A percentile compares a stretch with the other conserved stretches of the same genome.
phyloP scores from a whole-genome alignment of 2,329 filamentous ascomycete species.

The Aspergillus novofumigatus region DNA sequence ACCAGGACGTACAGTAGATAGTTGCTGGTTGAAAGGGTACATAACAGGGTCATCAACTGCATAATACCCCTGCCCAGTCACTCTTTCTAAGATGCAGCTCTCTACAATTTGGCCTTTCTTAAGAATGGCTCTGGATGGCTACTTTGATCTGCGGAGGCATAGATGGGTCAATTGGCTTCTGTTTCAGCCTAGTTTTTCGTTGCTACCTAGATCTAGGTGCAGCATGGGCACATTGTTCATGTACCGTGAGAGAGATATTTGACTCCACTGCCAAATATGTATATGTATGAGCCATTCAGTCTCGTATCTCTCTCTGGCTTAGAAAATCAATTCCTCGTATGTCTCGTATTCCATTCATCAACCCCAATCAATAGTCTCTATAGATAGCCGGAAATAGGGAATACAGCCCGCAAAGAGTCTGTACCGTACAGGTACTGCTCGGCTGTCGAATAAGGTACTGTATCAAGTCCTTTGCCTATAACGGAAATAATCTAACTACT shows the following conservation, averaged over 20 bases:
- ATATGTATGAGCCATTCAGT: neutral
- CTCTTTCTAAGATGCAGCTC: neutral
- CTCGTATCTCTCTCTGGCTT: neutral
- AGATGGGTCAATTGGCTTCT: neutral
- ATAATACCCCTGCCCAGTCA: neutral
- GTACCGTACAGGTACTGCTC: neutral
- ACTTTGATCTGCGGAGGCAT: neutral
- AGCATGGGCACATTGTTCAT: no score
- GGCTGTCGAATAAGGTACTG: no score
- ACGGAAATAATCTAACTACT: neutral
- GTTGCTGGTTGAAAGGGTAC: neutral
- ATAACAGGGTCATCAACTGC: neutral
- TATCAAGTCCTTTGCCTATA: neutral
- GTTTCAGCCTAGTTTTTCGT: neutral
- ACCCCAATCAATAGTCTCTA: conserved; percentile 3
- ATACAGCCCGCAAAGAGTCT: neutral
- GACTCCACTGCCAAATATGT: neutral
- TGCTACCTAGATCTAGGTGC: neutral
- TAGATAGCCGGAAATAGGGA: conserved; percentile 13
- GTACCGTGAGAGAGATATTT: neutral
- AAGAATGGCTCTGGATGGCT: no score
- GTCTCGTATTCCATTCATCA: neutral
- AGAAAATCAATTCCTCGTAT: neutral
- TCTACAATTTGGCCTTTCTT: neutral
- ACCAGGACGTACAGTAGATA: neutral